Conservation (phyloP, 176 grass and related monocot genomes). For the Musa beccarii region DNA sequence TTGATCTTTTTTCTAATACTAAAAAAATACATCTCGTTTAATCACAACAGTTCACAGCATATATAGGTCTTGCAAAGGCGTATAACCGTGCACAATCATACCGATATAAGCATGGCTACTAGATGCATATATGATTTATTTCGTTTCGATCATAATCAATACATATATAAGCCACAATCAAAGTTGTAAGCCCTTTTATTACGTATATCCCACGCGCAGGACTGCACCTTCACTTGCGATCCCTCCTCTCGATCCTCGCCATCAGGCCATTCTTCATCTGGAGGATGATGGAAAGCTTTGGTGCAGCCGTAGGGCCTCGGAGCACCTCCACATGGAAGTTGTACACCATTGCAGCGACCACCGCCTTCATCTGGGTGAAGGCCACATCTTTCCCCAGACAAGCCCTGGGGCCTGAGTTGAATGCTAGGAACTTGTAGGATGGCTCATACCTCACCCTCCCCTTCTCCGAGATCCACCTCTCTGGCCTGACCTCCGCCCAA, state of each 20-base stretch:
- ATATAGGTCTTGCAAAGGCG: too few species aligned
- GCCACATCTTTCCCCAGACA: constrained; percentile 11
- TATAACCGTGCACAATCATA: too few species aligned
- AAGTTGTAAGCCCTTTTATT: too few species aligned
- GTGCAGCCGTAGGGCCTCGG: background rate
- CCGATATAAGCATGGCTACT: too few species aligned
- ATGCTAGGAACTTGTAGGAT: background rate
- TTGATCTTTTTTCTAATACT: too few species aligned
- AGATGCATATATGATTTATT: too few species aligned
- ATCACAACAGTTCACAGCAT: too few species aligned
- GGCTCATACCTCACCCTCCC: background rate
- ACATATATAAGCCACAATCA: too few species aligned
- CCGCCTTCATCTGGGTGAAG: background rate
- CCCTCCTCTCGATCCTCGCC: background rate
- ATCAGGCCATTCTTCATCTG: constrained; percentile 1
- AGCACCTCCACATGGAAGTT: background rate
- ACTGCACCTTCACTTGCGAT: too few species aligned
- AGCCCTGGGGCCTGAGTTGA: background rate
- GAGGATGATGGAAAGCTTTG: constrained; percentile 1
- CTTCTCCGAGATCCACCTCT: constrained; percentile 9
- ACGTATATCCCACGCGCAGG: too few species aligned
- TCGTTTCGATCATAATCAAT: too few species aligned
- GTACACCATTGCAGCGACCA: background rate
- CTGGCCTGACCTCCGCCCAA: background rate
- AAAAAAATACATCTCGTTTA: too few species aligned